Base-by-base conservation (phyloP, 306 rosid species). In the Malus orientalis region DNA sequence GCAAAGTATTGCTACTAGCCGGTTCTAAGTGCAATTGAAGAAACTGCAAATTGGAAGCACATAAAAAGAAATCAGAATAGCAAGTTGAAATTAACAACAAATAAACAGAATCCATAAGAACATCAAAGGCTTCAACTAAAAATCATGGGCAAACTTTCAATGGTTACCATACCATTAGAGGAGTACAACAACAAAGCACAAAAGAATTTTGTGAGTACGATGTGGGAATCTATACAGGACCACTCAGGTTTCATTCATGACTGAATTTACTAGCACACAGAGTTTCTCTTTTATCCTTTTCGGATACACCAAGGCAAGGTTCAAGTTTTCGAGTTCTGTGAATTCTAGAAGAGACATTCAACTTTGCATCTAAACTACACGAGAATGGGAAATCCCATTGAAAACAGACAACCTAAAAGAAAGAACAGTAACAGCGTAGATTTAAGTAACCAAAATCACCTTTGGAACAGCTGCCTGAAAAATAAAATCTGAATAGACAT, bases 401-500 rank as follows among this genome's bases (percentile, higher is more conserved):
- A 59, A 58, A 58, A 22, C 63, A 4, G 63, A 12, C 30, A 58
- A 58, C 10, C 25, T 55, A 49, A 49, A 49, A 49, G 20, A 49
- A 49, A 49, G 20, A 15, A 16, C 55, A 16, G 18, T 49, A 5
- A 59, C 25, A 29, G 25, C 6, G 9, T 22, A 16, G 4, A 81
- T 18, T 22, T 13, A 23, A 18, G 47, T 67, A 74, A 62, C 76
- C 45, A 60, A 72, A 74, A 40, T 83, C 89, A 92, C 99, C 99
- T 96, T 96, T 4, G 99, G 99, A 84, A 95, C 98, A 44, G 99
- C 99, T 22, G 99, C 98, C 88, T 92, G 99, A 87, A 95, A 95
- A 87, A 92, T 85, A 76, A 95, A 95, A 86, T 89, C 93, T 63
- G 98, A 63, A 70, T 81, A 91, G 75, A 74, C 67, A 81, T 74